Conservation (phyloP, 169 alveolate genomes). For the Eimeria sp. region DNA sequence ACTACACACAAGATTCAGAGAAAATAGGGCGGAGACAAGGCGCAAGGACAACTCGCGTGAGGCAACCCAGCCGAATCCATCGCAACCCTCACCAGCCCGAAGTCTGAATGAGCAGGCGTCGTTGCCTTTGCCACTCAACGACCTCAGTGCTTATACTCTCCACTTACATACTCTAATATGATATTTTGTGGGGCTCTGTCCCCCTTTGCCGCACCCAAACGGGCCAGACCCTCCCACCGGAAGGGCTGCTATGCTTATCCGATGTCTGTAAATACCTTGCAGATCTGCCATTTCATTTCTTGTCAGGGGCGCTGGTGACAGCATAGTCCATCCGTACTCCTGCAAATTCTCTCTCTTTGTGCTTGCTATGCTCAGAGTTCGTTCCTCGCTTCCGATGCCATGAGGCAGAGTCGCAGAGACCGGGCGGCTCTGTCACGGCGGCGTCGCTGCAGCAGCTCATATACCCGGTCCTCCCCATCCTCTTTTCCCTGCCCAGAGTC, state of each 20-base stretch:
- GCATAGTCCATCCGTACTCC: too few relatives aligned
- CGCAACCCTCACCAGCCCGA: neutral
- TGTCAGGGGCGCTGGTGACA: slow-evolving; percentile 4
- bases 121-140: neutral
- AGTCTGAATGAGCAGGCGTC: neutral
- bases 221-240: too few relatives aligned
- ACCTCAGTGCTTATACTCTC: neutral
- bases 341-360: neutral
- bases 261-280: neutral
- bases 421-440: slow-evolving; percentile 32
- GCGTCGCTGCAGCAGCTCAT: neutral
- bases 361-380: too few relatives aligned
- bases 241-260: too few relatives aligned
- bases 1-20: too few relatives aligned
- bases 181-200: neutral
- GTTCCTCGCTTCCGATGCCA: slow-evolving; percentile 46
- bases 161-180: neutral
- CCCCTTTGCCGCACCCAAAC: neutral
- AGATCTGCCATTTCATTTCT: neutral
- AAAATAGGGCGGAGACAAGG: neutral
- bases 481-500: neutral
- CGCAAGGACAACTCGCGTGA: neutral
- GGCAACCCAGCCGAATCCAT: neutral
- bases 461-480: neutral
- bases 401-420: slow-evolving; percentile 62